phyloP scores from a whole-genome alignment of 306 rosid species.

The Lathyrus tuberosus region DNA sequence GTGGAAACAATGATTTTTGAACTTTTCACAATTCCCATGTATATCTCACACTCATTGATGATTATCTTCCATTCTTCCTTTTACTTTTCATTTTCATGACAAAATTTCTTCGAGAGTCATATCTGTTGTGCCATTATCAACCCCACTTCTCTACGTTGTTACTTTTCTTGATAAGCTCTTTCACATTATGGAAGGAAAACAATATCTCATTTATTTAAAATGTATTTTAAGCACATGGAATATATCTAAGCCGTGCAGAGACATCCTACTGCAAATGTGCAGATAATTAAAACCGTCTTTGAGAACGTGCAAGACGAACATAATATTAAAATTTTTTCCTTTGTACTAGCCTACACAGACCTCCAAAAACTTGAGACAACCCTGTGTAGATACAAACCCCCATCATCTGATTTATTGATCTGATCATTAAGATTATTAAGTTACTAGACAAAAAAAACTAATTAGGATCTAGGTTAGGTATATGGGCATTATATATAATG shows the following conservation, averaged over 20 bases:
- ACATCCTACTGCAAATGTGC: no score
- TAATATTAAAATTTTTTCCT: no score
- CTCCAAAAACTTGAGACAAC: no score
- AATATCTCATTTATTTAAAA: neutral
- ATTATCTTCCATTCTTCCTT: slow-evolving; percentile 23
- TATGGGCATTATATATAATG: neutral
- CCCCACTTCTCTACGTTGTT: neutral
- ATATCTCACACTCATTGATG: neutral
- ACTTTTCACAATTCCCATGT: slow-evolving; percentile 21
- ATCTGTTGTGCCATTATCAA: neutral
- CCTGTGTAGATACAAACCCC: no score
- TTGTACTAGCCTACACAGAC: no score
- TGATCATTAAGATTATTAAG: no score
- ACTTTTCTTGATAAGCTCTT: neutral
- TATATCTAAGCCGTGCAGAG: neutral
- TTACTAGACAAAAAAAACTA: no score
- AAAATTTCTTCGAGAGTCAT: neutral
- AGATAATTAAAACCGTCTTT: no score
- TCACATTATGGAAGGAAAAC: neutral
- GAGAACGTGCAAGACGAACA: no score
- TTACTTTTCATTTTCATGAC: slow-evolving; percentile 10
- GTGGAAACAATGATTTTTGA: slow-evolving; percentile 6
- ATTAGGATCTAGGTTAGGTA: neutral
- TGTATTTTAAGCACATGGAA: neutral
- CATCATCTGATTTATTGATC: no score